Evolutionary conservation across 768 basidiomycete genomes (phyloP), one percentile per base, ranked within the genome.

Genomic region (Lactifluus rugatus): DNA sequence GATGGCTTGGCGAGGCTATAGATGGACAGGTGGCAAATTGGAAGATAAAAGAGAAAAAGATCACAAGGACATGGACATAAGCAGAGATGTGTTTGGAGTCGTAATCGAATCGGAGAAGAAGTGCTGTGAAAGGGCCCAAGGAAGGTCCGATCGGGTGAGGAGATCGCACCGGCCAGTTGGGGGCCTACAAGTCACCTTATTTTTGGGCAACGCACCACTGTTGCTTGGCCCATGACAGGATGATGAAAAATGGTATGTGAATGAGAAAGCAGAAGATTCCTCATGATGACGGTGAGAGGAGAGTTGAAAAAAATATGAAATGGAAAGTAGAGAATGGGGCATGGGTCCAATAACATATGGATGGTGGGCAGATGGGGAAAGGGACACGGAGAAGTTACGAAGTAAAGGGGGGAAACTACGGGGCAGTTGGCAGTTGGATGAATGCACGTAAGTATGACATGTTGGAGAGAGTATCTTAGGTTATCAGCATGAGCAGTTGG

Each of bases 301-400:
- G 45, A 56, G 57, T 60, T 60, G 54, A 7, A 46, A 21, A 50
- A 41, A 49, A 60, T 51, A 56, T 56, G 58, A 60, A 60, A 60
- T 60, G 36, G 19, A 52, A 17, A 21, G 52, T 8, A 34, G 36
- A 39, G 36, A 16, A 1, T 5, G 31, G 25, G 42, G 26, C 52
- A 49, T 47, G 37, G 41, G 57, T 51, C 19, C 6, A 4, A 8
- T 19, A 16, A 14, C n/a, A n/a, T n/a, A 36, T 2, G 39, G 14
- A 14, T 21, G 26, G 26, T 8, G 44, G 17, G 47, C 25, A 21
- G 31, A 39, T 28, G 47, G 41, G 46, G 44, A 50, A 46, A 21
- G 16, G 19, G 17, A 41, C 31, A 42, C 5, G 39, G 31, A 31
- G 28, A 19, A 42, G 55, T 17, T 50, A 44, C 23, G 31, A 41